Conservation (phyloP, 2,329 filamentous ascomycete genomes). For the Alternaria rosae region DNA sequence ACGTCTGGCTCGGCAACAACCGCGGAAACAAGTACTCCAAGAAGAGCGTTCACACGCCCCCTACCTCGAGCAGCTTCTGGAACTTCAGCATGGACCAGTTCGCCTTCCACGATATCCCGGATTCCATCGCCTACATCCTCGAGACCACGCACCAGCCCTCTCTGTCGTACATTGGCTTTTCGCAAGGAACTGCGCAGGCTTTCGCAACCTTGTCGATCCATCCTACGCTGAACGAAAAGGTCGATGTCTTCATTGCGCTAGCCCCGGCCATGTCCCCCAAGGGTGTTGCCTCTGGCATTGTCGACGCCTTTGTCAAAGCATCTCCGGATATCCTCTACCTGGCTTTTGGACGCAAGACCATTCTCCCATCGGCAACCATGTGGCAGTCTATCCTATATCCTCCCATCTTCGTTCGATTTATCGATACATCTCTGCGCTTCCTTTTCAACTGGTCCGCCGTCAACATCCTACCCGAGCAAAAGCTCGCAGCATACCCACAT, state of each 20-base stretch:
- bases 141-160: conserved; percentile 82
- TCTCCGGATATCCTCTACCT: conserved; percentile 92
- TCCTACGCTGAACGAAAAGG: conserved; percentile 86
- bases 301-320: conserved; percentile 91
- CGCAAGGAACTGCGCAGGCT: conserved; percentile 94
- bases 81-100: conserved; percentile 99
- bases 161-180: conserved; percentile 95
- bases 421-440: conserved; percentile 81
- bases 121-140: conserved; percentile 91
- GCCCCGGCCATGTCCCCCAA: conserved; percentile 97
- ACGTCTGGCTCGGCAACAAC: conserved; percentile 98
- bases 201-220: conserved; percentile 94
- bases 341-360: conserved; percentile 88
- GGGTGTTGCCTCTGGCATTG: conserved; percentile 86
- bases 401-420: conserved; percentile 86
- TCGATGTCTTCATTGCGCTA: conserved; percentile 95
- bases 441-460: conserved; percentile 88
- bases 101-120: conserved; percentile 95
- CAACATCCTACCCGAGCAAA: conserved; percentile 87
- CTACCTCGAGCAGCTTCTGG: conserved; percentile 84
- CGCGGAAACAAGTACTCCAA: conserved; percentile 99
- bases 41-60: conserved; percentile 80
- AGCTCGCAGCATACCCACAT: conserved; percentile 93
- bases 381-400: conserved; percentile 97
- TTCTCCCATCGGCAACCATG: conserved; percentile 92